Evolutionary conservation across 164 flowering plant genomes (phyloP).

Genomic region (Stephania japonica): DNA sequence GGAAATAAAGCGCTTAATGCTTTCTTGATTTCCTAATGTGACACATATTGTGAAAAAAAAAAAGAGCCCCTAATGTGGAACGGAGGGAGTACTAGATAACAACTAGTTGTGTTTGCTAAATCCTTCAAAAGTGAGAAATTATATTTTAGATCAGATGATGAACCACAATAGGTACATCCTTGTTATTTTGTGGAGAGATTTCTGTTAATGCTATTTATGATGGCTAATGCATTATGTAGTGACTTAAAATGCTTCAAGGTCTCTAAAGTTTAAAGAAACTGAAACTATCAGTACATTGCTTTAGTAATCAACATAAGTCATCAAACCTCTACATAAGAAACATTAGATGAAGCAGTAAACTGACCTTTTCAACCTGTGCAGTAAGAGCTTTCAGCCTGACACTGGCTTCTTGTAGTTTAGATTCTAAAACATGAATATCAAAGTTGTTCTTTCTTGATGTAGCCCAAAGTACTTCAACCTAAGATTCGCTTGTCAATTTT

Average conservation of each 20-base stretch:
- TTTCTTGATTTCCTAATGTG: too few relatives aligned
- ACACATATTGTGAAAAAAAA: too few relatives aligned
- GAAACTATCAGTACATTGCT: conserved; percentile 3
- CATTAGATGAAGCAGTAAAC: conserved; percentile 1
- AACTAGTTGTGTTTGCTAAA: not conserved
- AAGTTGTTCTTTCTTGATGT: conserved; percentile 62
- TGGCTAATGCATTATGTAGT: not conserved
- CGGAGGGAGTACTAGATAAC: too few relatives aligned
- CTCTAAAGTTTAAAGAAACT: not conserved
- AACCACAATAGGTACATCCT: not conserved
- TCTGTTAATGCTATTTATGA: not conserved
- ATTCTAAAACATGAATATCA: conserved; percentile 47
- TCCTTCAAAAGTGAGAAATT: not conserved
- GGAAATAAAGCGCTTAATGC: too few relatives aligned
- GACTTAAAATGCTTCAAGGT: not conserved
- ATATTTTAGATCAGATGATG: not conserved
- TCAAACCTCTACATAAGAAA: not conserved
- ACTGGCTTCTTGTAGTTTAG: conserved; percentile 48
- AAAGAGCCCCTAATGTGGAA: too few relatives aligned
- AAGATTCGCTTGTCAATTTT: conserved; percentile 24
- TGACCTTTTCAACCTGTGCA: conserved; percentile 51
- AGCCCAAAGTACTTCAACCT: conserved; percentile 71
- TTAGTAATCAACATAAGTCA: not conserved
- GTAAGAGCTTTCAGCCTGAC: conserved; percentile 28
- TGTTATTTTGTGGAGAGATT: not conserved